Base-by-base conservation (phyloP, 1,284 basidiomycete genomes). In the Fomitopsis pinicola region DNA sequence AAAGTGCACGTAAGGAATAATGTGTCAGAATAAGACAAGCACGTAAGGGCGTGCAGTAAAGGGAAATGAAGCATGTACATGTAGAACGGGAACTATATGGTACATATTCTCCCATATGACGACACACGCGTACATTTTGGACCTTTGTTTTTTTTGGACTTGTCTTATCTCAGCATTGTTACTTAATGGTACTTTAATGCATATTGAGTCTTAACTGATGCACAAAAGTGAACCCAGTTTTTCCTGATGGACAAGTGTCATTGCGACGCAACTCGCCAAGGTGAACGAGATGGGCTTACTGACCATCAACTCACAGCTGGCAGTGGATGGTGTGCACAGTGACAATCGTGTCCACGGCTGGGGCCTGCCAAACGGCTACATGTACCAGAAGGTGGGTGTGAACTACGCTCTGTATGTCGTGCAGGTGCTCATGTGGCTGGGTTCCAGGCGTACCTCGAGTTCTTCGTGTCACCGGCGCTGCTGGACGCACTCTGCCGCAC, bases 271-370 rank as follows among this genome's bases (percentile, higher is more conserved):
- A 71, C 83, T 99, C 15, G 84, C 90, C 10, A 84, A 84, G 72
- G 88, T 99, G 80, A 98, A 98, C 75, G 81, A 87, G 63, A 80
- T 92, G 36, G 96, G 97, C 9, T 98, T 94, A 82, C 78, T 98
- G 69, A 99, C 97, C 2, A 98, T 99, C 80, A 98, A 98, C 77
- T 97, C 94, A 42, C 97, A 99, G 74, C 97, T 97, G 12, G 95
- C 97, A 3, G 97, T 99, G 40, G 95, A 98, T 72, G 97, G 96
- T 55, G 94, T 85, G 10, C 81, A 82, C 61, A 96, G 94, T 68
- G 88, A 93, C 64, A 92, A 98, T 77, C 87, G 88, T 63, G 80
- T 87, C 1, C 91, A 94, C 72, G 97, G 97, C 10, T 99, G 97
- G 91, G 97, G 97, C 14, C 97, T 97, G 2, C 80, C 87, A 58